phyloP scores from a whole-genome alignment of 2,329 filamentous ascomycete species.

The Conoideocrella luteorostrata region DNA sequence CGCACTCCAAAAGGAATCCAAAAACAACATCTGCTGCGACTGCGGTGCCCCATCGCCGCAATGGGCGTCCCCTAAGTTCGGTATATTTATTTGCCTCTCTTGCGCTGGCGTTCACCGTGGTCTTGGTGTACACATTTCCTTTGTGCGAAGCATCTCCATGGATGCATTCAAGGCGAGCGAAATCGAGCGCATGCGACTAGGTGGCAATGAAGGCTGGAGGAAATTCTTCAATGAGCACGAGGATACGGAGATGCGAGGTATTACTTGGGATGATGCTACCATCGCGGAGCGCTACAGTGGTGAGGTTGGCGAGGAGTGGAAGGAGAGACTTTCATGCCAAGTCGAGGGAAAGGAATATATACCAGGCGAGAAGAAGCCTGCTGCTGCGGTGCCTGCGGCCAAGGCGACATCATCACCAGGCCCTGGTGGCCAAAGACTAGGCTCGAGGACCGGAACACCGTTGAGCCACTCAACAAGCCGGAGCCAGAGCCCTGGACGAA shows the following conservation, averaged over 20 bases:
- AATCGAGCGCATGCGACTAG: constrained; percentile 87
- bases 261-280: constrained; percentile 77
- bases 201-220: constrained; percentile 84
- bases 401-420: constrained; percentile 22
- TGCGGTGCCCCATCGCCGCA: constrained; percentile 93
- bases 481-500: constrained; percentile 30
- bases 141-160: constrained; percentile 96
- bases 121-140: constrained; percentile 95
- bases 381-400: constrained; percentile 15
- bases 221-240: constrained; percentile 75
- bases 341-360: constrained; percentile 86
- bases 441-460: constrained; percentile 34
- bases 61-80: constrained; percentile 97
- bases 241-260: constrained; percentile 58
- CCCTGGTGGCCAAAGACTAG: constrained; percentile 27
- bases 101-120: constrained; percentile 94
- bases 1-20: constrained; percentile 81
- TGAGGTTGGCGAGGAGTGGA: constrained; percentile 90
- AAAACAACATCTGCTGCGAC: constrained; percentile 89
- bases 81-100: constrained; percentile 95
- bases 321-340: constrained; percentile 79
- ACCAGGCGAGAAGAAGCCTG: constrained; percentile 55
- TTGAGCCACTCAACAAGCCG: constrained; percentile 32
- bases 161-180: constrained; percentile 93
- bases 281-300: constrained; percentile 88